Conservation (phyloP, 345 rosid genomes). For the Acer yangbiense region DNA sequence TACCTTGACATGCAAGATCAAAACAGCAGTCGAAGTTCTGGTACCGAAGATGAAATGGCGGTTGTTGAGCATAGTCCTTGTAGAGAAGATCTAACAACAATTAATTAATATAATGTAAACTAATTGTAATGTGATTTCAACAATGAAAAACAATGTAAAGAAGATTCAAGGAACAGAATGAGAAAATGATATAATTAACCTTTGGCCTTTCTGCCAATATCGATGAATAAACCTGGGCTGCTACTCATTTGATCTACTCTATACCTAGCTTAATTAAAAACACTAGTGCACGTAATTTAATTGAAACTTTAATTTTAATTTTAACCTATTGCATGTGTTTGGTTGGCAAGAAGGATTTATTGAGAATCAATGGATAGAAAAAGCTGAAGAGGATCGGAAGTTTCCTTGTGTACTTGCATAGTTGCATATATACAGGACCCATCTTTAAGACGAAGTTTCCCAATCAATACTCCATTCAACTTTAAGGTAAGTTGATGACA, state of each 20-base stretch:
- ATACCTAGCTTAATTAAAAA: too few relatives aligned
- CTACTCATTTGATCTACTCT: slow-evolving; percentile 26
- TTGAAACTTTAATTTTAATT: neutral
- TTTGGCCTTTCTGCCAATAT: slow-evolving; percentile 58
- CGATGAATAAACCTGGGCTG: slow-evolving; percentile 43
- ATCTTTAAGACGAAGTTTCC: slow-evolving; percentile 42
- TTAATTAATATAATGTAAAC: neutral
- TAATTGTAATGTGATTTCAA: neutral
- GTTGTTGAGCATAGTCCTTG: slow-evolving; percentile 52
- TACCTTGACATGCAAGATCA: slow-evolving; percentile 51
- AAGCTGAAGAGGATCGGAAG: slow-evolving; percentile 36
- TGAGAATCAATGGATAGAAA: slow-evolving; percentile 13
- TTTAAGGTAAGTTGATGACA: slow-evolving; percentile 5
- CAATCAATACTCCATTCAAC: neutral
- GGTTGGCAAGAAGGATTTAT: slow-evolving; percentile 27
- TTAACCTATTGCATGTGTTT: slow-evolving; percentile 10
- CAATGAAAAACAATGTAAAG: neutral
- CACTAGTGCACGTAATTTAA: too few relatives aligned
- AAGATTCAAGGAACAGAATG: neutral
- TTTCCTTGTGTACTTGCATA: slow-evolving; percentile 33
- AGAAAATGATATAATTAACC: slow-evolving; percentile 26
- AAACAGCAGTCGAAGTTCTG: slow-evolving; percentile 37
- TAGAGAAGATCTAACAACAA: slow-evolving; percentile 47
- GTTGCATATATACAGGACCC: neutral
- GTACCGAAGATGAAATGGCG: slow-evolving; percentile 35